Conservation (phyloP, 2,329 filamentous ascomycete species). For the Cytospora piceicola region DNA sequence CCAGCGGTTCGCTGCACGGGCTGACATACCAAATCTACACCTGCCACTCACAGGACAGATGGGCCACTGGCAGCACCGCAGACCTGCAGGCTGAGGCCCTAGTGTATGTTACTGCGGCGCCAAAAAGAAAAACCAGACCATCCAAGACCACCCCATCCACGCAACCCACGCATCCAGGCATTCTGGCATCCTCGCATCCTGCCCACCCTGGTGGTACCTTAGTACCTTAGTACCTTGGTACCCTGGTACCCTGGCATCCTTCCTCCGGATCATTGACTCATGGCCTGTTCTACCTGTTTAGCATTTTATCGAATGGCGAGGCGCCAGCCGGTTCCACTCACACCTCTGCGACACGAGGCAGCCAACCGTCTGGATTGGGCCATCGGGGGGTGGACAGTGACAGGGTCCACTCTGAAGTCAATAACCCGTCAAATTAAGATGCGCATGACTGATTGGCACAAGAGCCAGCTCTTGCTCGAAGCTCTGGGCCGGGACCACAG, state of each 20-base stretch:
- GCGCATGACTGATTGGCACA: slow-evolving; percentile 30
- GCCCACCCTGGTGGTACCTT: too few species aligned
- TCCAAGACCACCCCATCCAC: not conserved
- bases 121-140: slow-evolving; percentile 27
- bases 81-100: slow-evolving; percentile 27
- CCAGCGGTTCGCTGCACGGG: slow-evolving; percentile 3
- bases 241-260: too few species aligned
- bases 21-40: slow-evolving; percentile 15
- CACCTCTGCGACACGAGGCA: slow-evolving; percentile 30
- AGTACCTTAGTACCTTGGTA: too few species aligned
- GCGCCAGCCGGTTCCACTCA: slow-evolving; percentile 25
- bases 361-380: slow-evolving; percentile 20
- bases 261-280: slow-evolving; percentile 28
- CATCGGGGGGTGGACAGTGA: slow-evolving; percentile 9
- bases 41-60: not conserved
- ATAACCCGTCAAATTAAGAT: slow-evolving; percentile 31
- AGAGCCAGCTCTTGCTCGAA: slow-evolving; percentile 28
- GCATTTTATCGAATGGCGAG: slow-evolving; percentile 24
- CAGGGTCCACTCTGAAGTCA: slow-evolving; percentile 20
- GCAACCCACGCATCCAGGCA: not conserved
- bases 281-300: slow-evolving; percentile 11
- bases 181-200: slow-evolving; percentile 11
- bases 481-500: slow-evolving; percentile 22
- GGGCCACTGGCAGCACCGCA: slow-evolving; percentile 19
- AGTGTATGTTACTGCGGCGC: slow-evolving; percentile 32